These are phyloP conservation scores for Protea cynaroides DNA, from an alignment of 164 flowering plant species.

Conservation along the genomic window DNA sequence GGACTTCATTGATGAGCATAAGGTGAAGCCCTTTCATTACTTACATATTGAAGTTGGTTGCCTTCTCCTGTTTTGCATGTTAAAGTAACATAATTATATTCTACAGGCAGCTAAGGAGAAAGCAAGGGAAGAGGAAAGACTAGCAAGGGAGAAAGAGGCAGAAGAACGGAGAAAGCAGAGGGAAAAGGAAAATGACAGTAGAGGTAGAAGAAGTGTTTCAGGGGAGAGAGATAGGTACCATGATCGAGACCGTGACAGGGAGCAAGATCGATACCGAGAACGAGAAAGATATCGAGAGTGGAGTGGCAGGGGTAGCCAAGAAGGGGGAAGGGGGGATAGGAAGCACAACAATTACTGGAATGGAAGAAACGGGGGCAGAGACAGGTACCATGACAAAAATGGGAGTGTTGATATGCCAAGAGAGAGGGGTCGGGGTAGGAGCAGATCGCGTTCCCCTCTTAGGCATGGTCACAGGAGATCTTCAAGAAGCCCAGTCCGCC, in stretches of 20 bases:
- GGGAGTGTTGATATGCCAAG: conserved; percentile 17
- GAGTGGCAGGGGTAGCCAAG: conserved; percentile 57
- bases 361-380: conserved; percentile 71
- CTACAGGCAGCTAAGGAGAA: conserved; percentile 82
- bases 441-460: conserved; percentile 78
- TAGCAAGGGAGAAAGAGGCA: conserved; percentile 84
- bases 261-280: conserved; percentile 33
- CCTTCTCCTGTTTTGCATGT: not conserved
- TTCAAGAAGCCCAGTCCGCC: conserved; percentile 61
- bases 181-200: conserved; percentile 66
- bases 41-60: not conserved
- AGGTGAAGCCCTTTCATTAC: conserved; percentile 37
- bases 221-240: conserved; percentile 65
- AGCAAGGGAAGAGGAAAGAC: conserved; percentile 79
- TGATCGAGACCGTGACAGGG: conserved; percentile 53
- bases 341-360: conserved; percentile 44
- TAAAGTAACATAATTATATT: not conserved
- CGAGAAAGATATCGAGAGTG: conserved; percentile 58
- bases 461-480: conserved; percentile 63
- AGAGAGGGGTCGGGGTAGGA: conserved; percentile 32
- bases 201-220: conserved; percentile 42
- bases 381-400: conserved; percentile 48
- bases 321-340: conserved; percentile 48
- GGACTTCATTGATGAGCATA: conserved; percentile 75
- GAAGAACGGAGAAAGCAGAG: conserved; percentile 75